Evolutionary conservation across 352 stramenopile genomes (phyloP).

Genomic region (Pythium folliculosum): DNA sequence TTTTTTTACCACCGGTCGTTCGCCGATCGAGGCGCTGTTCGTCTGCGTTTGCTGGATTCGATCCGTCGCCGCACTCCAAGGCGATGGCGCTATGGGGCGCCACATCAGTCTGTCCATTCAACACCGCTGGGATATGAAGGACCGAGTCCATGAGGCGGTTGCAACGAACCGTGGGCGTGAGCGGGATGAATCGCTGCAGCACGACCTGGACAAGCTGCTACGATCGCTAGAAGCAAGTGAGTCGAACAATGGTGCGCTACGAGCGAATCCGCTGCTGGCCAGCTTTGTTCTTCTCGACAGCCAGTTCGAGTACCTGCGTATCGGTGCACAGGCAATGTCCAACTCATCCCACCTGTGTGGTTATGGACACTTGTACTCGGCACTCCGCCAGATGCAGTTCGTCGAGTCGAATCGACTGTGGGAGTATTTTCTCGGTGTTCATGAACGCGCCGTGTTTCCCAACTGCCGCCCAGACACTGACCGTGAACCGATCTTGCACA

Average conservation of each 20-base stretch:
- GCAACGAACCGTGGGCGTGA: not conserved
- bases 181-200: not conserved
- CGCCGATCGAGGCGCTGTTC: not conserved
- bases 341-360: constrained; percentile 13
- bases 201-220: not conserved
- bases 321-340: constrained; percentile 7
- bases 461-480: not conserved
- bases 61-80: constrained; percentile 6
- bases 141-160: not conserved
- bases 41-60: constrained; percentile 6
- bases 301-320: constrained; percentile 32
- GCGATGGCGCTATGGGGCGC: not conserved
- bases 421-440: constrained; percentile 17
- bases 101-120: not conserved
- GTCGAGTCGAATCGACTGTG: constrained; percentile 22
- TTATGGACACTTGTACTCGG: constrained; percentile 36
- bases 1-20: not conserved
- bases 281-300: constrained; percentile 32
- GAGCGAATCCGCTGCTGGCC: constrained; percentile 34
- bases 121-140: not conserved
- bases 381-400: constrained; percentile 20
- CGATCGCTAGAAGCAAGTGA: not conserved
- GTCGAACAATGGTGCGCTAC: not conserved
- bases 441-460: not conserved
- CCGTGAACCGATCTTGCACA: not conserved